Base-by-base conservation (phyloP, 2,329 filamentous ascomycete genomes). In the Cladophialophora carrionii region DNA sequence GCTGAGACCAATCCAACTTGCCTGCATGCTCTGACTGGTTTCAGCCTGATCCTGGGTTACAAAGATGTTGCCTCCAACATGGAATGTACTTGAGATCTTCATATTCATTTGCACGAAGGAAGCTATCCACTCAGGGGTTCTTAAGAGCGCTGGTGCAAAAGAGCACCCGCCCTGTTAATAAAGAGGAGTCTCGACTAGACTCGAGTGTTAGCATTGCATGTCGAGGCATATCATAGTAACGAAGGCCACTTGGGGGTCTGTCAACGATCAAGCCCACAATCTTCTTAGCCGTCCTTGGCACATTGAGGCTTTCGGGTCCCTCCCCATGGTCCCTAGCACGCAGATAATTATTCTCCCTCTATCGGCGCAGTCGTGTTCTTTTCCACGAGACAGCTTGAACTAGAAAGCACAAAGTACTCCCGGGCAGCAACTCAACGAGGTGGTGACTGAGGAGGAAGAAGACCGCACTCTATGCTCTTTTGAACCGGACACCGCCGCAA, bases 11-110 rank as follows among this genome's bases (percentile, higher is more conserved):
- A 52, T 41, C 57, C 57, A 22, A 52, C 32, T 17, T 37, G 20
- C 29, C 32, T 46, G 52, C 29, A 26, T 46, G 49, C 26, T 32
- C 51, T 59, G 10, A 31, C 46, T 24, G 46, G 57, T 60, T 60
- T 60, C 57, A 60, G 57, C 57, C 57, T 60, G 57, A 60, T 60
- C 22, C 56, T 34, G 26, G 14, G 46, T 34, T 22, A 52, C 22
- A 4, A 29, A 52, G 14, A 31, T 20, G 17, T 54, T 20, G 52
- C 24, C 29, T 54, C 52, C 52, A n/a, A 17, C 52, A 10, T 29
- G 29, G 24, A 34, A 10, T 54, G 52, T n/a, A 14, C 22, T 10
- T 29, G 22, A 20, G 20, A n/a, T 20, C 24, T 20, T 9, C 29
- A 7, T 43, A n/a, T 43, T 17, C 37, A 43, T n/a, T n/a, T 43